phyloP scores from a whole-genome alignment of 306 rosid species.

The Castanopsis chinensis region DNA sequence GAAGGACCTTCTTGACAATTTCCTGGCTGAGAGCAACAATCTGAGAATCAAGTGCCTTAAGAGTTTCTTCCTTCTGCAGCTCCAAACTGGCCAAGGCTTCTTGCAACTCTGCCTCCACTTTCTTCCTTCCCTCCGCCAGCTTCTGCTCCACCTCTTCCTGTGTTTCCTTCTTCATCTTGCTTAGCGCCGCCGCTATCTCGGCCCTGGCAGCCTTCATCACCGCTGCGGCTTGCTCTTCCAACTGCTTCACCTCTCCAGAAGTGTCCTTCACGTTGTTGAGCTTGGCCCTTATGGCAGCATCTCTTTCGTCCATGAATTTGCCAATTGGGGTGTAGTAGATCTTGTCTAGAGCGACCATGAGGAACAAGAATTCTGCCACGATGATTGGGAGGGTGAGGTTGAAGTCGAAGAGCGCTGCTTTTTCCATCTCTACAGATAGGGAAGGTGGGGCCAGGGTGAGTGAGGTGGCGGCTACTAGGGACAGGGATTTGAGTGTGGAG shows the following conservation, averaged over 20 bases:
- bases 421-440: constrained; percentile 60
- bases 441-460: constrained; percentile 63
- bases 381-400: constrained; percentile 84
- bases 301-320: constrained; percentile 84
- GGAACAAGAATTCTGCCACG: constrained; percentile 62
- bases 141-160: constrained; percentile 80
- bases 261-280: constrained; percentile 83
- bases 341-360: constrained; percentile 86
- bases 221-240: constrained; percentile 76
- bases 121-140: constrained; percentile 75
- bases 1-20: constrained; percentile 93
- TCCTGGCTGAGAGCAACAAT: constrained; percentile 71
- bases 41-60: constrained; percentile 81
- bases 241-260: constrained; percentile 66
- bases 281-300: constrained; percentile 72
- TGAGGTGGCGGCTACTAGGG: constrained; percentile 52
- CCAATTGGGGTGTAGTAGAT: constrained; percentile 78
- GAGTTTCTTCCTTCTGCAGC: constrained; percentile 70
- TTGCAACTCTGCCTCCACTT: constrained; percentile 76
- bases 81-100: constrained; percentile 74
- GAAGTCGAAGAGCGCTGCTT: constrained; percentile 92
- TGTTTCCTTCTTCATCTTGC: constrained; percentile 91
- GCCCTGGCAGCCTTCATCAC: constrained; percentile 79
- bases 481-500: constrained; percentile 51
- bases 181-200: constrained; percentile 84